phyloP scores from a whole-genome alignment of 768 basidiomycete species.

The Galerina marginata region DNA sequence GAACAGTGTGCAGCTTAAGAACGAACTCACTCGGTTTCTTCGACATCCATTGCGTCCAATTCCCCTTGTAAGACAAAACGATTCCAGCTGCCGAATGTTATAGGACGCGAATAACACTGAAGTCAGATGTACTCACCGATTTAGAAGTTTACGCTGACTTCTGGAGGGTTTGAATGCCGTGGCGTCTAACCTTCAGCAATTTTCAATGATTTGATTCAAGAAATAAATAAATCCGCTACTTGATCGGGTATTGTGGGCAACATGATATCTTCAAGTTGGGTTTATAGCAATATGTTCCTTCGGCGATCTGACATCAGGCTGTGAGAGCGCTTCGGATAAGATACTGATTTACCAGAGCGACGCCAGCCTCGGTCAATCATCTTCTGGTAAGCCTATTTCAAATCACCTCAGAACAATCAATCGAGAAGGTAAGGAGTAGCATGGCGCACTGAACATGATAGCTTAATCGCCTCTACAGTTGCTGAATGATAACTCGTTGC shows the following conservation, averaged over 20 bases:
- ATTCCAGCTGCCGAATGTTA: slow-evolving; percentile 62
- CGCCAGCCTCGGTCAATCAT: slow-evolving; percentile 91
- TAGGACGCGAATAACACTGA: neutral
- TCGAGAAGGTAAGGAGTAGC: no score
- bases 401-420: neutral
- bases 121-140: slow-evolving; percentile 51
- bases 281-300: slow-evolving; percentile 81
- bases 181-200: slow-evolving; percentile 63
- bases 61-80: slow-evolving; percentile 61
- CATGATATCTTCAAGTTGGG: slow-evolving; percentile 83
- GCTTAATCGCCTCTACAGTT: slow-evolving; percentile 50
- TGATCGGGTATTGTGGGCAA: slow-evolving; percentile 95
- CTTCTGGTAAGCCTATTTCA: slow-evolving; percentile 68
- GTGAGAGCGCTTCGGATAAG: neutral
- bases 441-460: slow-evolving; percentile 57
- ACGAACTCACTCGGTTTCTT: slow-evolving; percentile 23
- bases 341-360: slow-evolving; percentile 58
- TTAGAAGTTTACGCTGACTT: slow-evolving; percentile 76
- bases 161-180: slow-evolving; percentile 69
- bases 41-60: slow-evolving; percentile 33
- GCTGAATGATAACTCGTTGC: slow-evolving; percentile 54
- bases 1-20: neutral
- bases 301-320: neutral
- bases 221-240: slow-evolving; percentile 45
- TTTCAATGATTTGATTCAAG: slow-evolving; percentile 8